phyloP scores from a whole-genome alignment of 2,329 filamentous ascomycete genomes.

The Volutella citrinella region DNA sequence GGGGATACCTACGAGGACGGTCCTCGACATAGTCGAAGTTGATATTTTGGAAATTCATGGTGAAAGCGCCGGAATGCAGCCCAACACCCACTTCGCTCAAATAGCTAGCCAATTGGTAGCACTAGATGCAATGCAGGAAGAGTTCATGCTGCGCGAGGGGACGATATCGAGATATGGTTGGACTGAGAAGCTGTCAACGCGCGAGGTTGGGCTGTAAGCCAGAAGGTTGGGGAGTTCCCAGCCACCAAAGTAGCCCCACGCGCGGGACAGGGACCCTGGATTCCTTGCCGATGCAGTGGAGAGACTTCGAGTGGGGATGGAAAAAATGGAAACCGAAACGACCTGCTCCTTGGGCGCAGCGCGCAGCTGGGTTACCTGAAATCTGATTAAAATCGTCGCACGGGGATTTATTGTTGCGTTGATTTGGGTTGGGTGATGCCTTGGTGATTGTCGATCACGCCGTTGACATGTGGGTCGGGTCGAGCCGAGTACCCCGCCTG shows the following conservation, averaged over 20 bases:
- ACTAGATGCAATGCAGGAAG: slow-evolving; percentile 28
- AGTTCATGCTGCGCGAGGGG: slow-evolving; percentile 28
- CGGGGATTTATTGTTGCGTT: too few species aligned
- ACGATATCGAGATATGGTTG: slow-evolving; percentile 31
- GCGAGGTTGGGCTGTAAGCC: slow-evolving; percentile 27
- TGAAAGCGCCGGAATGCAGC: slow-evolving; percentile 12
- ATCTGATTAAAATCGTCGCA: too few species aligned
- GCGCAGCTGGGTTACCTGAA: too few species aligned
- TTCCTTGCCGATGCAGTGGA: slow-evolving; percentile 1
- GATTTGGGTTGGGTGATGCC: too few species aligned
- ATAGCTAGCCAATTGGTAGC: slow-evolving; percentile 32
- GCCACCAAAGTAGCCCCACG: slow-evolving; percentile 20
- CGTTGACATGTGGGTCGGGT: too few species aligned
- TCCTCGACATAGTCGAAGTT: slow-evolving; percentile 36
- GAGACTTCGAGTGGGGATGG: neutral
- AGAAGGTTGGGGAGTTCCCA: slow-evolving; percentile 26
- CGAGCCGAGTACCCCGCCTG: too few species aligned
- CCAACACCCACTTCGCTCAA: slow-evolving; percentile 31
- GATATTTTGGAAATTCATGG: slow-evolving; percentile 38
- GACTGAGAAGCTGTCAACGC: slow-evolving; percentile 23
- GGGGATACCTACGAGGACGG: slow-evolving; percentile 8
- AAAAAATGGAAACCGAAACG: neutral
- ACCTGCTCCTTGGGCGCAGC: too few species aligned
- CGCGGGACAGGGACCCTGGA: too few species aligned
- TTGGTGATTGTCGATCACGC: too few species aligned